Percentiles rank a stretch among this genome's conserved stretches.
Conservation (phyloP, 2,329 filamentous ascomycete genomes). For the Coniella lustricola region DNA sequence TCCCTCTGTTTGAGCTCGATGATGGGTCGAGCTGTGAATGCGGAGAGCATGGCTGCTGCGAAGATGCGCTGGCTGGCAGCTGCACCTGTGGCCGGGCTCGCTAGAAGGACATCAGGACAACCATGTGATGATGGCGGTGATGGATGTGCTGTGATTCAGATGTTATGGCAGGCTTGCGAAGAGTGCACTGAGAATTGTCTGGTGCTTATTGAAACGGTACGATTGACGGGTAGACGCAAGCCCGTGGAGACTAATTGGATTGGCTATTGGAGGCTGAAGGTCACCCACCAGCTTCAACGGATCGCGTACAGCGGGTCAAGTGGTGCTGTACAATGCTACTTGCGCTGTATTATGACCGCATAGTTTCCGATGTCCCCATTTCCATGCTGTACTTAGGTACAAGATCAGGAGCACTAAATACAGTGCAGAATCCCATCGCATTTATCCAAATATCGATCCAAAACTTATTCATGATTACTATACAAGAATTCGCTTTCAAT, state of each 20-base stretch:
- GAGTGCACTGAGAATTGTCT: too few relatives aligned
- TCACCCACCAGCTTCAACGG: background rate
- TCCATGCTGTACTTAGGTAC: too few relatives aligned
- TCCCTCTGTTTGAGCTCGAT: constrained; percentile 94
- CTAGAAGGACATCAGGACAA: constrained; percentile 15
- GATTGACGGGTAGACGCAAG: too few relatives aligned
- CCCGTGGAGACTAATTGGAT: background rate
- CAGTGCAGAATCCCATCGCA: too few relatives aligned
- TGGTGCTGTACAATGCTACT: background rate
- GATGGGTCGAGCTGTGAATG: constrained; percentile 91
- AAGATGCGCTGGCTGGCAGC: constrained; percentile 15
- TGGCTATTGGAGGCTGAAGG: background rate
- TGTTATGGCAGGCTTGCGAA: too few relatives aligned
- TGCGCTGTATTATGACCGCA: constrained; percentile 8
- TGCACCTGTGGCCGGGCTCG: constrained; percentile 2
- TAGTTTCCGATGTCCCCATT: background rate
- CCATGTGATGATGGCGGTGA: background rate
- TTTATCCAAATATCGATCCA: too few relatives aligned
- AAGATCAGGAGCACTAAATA: too few relatives aligned
- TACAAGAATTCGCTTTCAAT: too few relatives aligned
- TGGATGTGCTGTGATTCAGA: background rate
- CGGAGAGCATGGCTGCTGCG: constrained; percentile 73
- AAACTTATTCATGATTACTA: too few relatives aligned
- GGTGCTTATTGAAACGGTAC: constrained; percentile 8
- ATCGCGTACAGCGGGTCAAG: constrained; percentile 2